Evolutionary conservation across 2,329 filamentous ascomycete species (phyloP), one percentile per base, ranked within the genome.

Genomic region (Ceratocystiopsis sp.): DNA sequence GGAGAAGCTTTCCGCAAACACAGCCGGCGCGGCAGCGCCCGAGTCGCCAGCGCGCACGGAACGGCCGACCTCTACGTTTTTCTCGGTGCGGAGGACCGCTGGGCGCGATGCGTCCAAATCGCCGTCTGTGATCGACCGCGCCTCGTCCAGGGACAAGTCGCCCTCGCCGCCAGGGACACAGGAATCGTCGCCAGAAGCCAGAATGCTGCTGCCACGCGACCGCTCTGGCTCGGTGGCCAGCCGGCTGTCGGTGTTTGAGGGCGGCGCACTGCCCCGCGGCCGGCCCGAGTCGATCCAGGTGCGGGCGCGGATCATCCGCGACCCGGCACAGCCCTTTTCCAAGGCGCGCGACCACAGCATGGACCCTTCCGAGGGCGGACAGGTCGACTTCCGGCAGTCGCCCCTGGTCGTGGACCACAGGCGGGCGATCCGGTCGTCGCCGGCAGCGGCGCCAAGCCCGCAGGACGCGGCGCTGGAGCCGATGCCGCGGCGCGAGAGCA

Each of bases 241-340:
- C 50, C 64, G 69, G 35, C 57, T 76, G 21, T 71, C 68, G 25
- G 65, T 72, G 55, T 75, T 76, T 48, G 70, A 77, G 50, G 57
- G 60, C 39, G 55, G 57, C n/a, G 60, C 55, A 42, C 50, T 58
- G 8, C 57, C 63, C n/a, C 61, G 64, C 15, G 66, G 68, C 7
- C 64, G 65, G 2, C 71, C 78, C 6, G 84, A 87, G 53, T 87
- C 84, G 1, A 75, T 93, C n/a, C 87, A 86, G 38, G 86, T 94
- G 12, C 91, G 82, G 16, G 84, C 87, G 40, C 76, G 80, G 42
- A 93, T 93, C 49, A 66, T 93, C 35, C 76, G 84, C 40, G 80
- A 82, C 50, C 65, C 70, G 12, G 58, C 56, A 17, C 64, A 71
- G 33, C 57, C 57, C 17, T 60, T 62, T 37, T 57, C 60, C 6